A percentile compares a stretch with the other conserved stretches of the same genome.
phyloP scores from a whole-genome alignment of 140 eudicot genomes.

The Anethum foeniculum region DNA sequence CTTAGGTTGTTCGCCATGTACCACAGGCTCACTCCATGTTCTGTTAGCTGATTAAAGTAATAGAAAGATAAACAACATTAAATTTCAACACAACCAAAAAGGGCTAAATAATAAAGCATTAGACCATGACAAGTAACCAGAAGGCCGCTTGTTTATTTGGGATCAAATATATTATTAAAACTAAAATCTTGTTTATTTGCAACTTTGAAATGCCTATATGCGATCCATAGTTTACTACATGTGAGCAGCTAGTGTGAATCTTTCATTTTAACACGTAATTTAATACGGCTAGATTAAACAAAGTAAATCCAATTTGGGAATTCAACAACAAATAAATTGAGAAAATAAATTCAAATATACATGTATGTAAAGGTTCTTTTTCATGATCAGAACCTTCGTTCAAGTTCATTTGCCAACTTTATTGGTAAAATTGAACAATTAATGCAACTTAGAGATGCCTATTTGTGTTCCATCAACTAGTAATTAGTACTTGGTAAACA shows the following conservation, averaged over 20 bases:
- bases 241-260: background rate
- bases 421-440: background rate
- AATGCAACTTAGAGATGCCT: background rate
- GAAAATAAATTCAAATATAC: background rate
- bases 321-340: background rate
- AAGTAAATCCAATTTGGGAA: background rate
- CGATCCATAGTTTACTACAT: background rate
- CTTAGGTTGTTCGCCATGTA: constrained; percentile 57
- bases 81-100: background rate
- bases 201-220: background rate
- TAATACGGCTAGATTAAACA: background rate
- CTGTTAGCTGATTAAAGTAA: constrained; percentile 35
- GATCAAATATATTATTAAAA: background rate
- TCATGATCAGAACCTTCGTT: background rate
- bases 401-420: background rate
- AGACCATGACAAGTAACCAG: background rate
- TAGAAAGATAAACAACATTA: background rate
- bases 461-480: background rate
- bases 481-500: background rate
- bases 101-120: background rate
- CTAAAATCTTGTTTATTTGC: background rate
- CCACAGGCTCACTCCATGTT: constrained; percentile 71
- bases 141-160: background rate
- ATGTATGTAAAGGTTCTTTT: background rate
- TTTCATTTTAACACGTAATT: background rate